Conservation (phyloP, 805 yeast species). For the Kregervanrija pseudodelftensis region DNA sequence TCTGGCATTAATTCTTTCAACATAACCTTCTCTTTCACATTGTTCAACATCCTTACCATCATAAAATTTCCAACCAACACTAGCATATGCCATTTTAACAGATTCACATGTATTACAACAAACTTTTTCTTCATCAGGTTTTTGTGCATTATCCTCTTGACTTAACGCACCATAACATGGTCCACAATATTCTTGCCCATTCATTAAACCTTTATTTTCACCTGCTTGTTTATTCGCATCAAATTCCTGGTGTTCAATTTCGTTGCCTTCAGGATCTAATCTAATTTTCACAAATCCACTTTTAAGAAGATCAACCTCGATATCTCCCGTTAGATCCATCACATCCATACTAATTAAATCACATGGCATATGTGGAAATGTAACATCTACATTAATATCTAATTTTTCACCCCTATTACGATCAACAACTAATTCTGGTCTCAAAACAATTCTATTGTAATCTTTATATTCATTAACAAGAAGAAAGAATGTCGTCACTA, state of each 20-base stretch:
- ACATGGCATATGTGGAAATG: constrained; percentile 84
- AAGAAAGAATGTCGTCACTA: constrained; percentile 52
- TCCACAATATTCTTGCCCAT: constrained; percentile 59
- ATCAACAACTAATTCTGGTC: constrained; percentile 87
- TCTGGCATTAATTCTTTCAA: constrained; percentile 37
- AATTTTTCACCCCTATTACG: constrained; percentile 68
- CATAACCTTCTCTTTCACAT: background rate
- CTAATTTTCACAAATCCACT: constrained; percentile 70
- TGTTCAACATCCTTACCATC: constrained; percentile 6
- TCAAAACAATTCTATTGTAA: constrained; percentile 56
- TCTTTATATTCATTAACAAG: constrained; percentile 70
- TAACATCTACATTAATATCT: constrained; percentile 72
- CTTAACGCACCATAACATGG: constrained; percentile 82
- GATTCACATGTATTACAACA: constrained; percentile 87
- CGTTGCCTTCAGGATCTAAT: constrained; percentile 45
- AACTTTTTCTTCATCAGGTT: constrained; percentile 33
- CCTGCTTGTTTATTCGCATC: constrained; percentile 32
- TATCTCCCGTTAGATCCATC: constrained; percentile 83
- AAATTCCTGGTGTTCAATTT: constrained; percentile 31
- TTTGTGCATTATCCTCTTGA: constrained; percentile 41
- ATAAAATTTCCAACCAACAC: constrained; percentile 76
- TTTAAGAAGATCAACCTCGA: constrained; percentile 62
- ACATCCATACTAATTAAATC: constrained; percentile 74
- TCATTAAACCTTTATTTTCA: constrained; percentile 12
- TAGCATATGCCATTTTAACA: constrained; percentile 73